Evolutionary conservation across 352 stramenopile species (phyloP), one percentile per base, ranked within the genome.

Genomic region (Achlya hypogyna): DNA sequence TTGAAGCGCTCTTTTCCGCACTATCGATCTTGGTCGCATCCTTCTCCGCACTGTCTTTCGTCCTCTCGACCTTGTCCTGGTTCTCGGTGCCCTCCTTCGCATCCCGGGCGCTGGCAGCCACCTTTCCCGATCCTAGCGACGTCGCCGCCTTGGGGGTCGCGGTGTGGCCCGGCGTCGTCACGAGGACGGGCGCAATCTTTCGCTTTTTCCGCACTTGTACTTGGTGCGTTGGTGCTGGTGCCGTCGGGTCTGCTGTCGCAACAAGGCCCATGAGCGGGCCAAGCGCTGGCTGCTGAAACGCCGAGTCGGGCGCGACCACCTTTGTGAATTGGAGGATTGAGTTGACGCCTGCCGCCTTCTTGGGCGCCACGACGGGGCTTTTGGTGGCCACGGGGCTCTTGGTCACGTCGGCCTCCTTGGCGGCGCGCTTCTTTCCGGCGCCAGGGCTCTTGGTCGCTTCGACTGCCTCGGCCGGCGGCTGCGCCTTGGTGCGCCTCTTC

Each of bases 151-250:
- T 34, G 8, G 14, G 25, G 2, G 35, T 28, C 12, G 20, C 34
- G 22, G 54, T 25, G 23, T 12, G 18, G 54, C 18, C 34, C 18
- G 34, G 9, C 14, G 54, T 28, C 1, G 51, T 16, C 22, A 87
- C 74, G 9, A 78, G 69, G 47, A 74, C 75, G 22, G 82, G 76
- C 16, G 75, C 74, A 56, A 90, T 89, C 73, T 87, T 90, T 45
- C 82, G 81, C 72, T 92, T 92, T 69, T 94, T 94, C 49, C 81
- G 82, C 43, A 88, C 85, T 52, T 89, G 78, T n/a, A 94, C 65
- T 32, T 76, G 75, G 69, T 91, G 71, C 18, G 4, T 73, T 64
- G 51, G 49, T 4, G 35, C n/a, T 18, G 53, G 42, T 22, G 45
- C 43, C 14, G 25, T 52, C 0, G 65, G 64, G 5, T 69, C 40